These are phyloP conservation scores for Aegilops speltoides DNA, from an alignment of 176 grass and related monocot genomes.

Conservation along the genomic window DNA sequence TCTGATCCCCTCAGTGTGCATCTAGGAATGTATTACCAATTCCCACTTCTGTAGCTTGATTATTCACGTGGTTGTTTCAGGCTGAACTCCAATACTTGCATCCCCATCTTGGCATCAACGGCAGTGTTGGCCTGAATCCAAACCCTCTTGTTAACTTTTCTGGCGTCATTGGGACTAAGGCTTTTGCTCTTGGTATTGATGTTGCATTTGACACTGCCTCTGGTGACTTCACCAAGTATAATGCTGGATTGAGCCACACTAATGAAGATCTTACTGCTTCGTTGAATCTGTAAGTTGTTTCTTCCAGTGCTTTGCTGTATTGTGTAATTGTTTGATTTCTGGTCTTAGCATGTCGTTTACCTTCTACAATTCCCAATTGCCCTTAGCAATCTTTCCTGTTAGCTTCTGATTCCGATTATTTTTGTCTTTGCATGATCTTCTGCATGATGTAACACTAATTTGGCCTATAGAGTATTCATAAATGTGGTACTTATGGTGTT, in stretches of 20 bases:
- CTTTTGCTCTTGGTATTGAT: slow-evolving; percentile 62
- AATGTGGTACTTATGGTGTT: neutral
- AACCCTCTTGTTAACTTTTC: slow-evolving; percentile 75
- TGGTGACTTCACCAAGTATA: slow-evolving; percentile 73
- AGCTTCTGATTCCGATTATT: neutral
- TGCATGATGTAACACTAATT: neutral
- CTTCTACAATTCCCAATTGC: neutral
- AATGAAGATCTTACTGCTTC: slow-evolving; percentile 52
- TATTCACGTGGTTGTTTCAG: slow-evolving; percentile 36
- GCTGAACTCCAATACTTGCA: slow-evolving; percentile 83
- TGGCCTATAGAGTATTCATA: neutral
- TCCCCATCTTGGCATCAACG: slow-evolving; percentile 60
- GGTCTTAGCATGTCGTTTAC: neutral
- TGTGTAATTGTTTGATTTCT: neutral
- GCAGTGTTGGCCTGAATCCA: slow-evolving; percentile 56
- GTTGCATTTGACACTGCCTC: slow-evolving; percentile 63
- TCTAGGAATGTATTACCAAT: slow-evolving; percentile 36
- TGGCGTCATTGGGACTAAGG: slow-evolving; percentile 55
- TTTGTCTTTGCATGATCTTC: neutral
- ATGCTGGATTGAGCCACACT: slow-evolving; percentile 58
- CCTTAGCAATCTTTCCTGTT: neutral
- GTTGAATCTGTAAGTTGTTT: slow-evolving; percentile 57
- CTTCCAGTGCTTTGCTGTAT: neutral
- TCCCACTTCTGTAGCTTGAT: neutral
- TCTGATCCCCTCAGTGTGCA: slow-evolving; percentile 49